Conservation (phyloP, 106 monocot genomes). For the Vanilla planifolia region DNA sequence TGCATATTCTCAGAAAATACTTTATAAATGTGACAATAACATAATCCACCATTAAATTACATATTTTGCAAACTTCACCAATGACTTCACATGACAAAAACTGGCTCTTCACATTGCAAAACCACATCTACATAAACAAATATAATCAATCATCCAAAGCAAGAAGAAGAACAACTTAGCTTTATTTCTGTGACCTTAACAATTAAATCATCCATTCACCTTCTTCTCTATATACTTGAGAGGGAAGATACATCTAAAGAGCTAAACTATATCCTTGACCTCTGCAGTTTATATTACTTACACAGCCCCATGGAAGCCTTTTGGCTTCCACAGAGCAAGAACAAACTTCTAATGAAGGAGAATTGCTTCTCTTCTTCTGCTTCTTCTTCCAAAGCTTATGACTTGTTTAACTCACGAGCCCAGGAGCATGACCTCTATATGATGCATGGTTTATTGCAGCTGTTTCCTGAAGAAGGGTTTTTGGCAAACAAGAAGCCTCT, state of each 20-base stretch:
- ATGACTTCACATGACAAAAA: too few species aligned
- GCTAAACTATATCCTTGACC: constrained; percentile 5
- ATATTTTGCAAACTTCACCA: too few species aligned
- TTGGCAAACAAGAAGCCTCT: constrained; percentile 74
- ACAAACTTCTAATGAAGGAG: neutral
- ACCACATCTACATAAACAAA: too few species aligned
- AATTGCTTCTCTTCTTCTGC: neutral
- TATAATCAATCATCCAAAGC: too few species aligned
- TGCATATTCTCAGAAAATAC: too few species aligned
- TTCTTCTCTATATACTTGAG: too few species aligned
- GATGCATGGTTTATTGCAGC: constrained; percentile 13
- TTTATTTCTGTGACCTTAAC: too few species aligned
- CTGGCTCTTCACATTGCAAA: too few species aligned
- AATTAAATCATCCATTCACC: too few species aligned
- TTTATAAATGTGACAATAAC: too few species aligned
- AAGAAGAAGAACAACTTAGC: too few species aligned
- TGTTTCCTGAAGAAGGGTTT: constrained; percentile 76
- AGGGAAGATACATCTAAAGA: neutral
- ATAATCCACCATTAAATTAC: too few species aligned
- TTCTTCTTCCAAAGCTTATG: constrained; percentile 5
- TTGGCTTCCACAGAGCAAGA: constrained; percentile 2
- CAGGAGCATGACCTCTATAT: neutral
- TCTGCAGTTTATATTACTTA: constrained; percentile 3
- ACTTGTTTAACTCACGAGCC: neutral
- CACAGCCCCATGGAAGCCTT: constrained; percentile 6